Evolutionary conservation across 345 rosid genomes (phyloP), one percentile per base, ranked within the genome.

Genomic region (Crucihimalaya himalaica): DNA sequence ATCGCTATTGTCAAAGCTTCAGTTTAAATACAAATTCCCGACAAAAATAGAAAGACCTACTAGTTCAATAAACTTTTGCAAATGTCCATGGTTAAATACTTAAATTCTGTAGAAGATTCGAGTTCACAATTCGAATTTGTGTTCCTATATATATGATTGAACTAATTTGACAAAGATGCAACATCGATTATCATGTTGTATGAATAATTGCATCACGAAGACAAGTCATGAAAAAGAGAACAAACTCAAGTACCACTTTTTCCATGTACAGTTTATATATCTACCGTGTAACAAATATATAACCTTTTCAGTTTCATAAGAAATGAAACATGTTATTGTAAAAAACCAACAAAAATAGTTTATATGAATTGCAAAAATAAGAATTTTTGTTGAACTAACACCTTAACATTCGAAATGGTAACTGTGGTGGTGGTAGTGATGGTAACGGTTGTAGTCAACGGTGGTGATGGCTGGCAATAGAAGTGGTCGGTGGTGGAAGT

Each of bases 41-140:
- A 72, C 56, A 14, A 31, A 23, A 19, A 63, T 5, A 31, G 14
- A 34, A 64, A 16, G 31, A 3, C 3, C 14, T 18, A 16, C 2
- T 13, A n/a, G 15, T 46, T 34, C 16, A 13, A 46, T 55, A 31
- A 47, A 40, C 11, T 57, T 14, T 23, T 45, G 58, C 57, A 37
- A 27, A 25, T 65, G 52, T 46, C 27, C 65, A 59, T 16, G 32
- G 40, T 43, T 72, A 52, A 21, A 23, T 18, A n/a, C n/a, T n/a
- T n/a, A n/a, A n/a, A 39, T 48, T 11, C 9, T 21, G 76, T 62
- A 63, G 4, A 53, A 51, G 43, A 0, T 28, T 51, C n/a, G 54
- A 29, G 42, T 29, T 31, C 18, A 29, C n/a, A 46, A 32, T 59
- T 14, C 6, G 46, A 56, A 6, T 34, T 15, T 54, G 16, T 69